phyloP scores from a whole-genome alignment of 2,329 filamentous ascomycete species.

The Botryotinia globosa region DNA sequence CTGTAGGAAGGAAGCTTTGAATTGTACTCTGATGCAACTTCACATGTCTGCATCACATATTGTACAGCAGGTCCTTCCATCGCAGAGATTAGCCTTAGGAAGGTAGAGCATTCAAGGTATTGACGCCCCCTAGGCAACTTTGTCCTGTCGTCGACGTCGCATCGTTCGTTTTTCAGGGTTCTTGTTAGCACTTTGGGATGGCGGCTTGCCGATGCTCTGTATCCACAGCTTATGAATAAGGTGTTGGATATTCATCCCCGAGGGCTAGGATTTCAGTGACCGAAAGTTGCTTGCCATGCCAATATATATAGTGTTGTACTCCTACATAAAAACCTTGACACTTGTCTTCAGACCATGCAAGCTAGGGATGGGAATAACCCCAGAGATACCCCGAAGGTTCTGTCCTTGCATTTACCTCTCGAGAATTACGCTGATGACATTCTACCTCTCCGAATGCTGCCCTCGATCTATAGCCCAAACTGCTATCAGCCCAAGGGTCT shows the following conservation, averaged over 20 bases:
- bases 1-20: neutral
- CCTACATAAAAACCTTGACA: neutral
- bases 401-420: neutral
- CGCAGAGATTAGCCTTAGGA: neutral
- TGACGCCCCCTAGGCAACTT: neutral
- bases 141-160: neutral
- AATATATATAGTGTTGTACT: neutral
- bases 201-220: constrained; percentile 6
- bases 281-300: neutral
- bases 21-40: neutral
- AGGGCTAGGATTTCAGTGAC: neutral
- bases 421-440: neutral
- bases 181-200: neutral
- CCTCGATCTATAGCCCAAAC: neutral
- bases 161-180: neutral
- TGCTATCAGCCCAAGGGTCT: neutral
- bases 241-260: neutral
- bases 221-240: neutral
- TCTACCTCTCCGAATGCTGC: neutral
- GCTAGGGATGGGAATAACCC: neutral
- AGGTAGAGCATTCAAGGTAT: neutral
- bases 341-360: neutral
- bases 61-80: neutral
- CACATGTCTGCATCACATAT: neutral
- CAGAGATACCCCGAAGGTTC: neutral